Evolutionary conservation across 2,329 filamentous ascomycete genomes (phyloP), one percentile per base, ranked within the genome.

Genomic region (Hypoxylon sp.): DNA sequence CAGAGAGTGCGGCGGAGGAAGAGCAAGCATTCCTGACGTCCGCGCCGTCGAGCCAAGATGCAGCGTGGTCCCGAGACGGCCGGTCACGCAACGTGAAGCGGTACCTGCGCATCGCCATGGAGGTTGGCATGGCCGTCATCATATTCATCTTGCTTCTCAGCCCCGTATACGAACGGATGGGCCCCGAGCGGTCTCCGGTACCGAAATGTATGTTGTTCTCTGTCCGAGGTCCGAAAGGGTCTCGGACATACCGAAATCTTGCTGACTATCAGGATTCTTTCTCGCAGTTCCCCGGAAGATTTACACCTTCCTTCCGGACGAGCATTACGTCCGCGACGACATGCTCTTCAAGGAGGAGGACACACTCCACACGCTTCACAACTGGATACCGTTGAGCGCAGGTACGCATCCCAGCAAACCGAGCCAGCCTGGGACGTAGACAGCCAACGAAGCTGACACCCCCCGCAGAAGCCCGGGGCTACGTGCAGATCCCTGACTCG

Each of bases 381-480:
- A 68, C 64, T 75, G 73, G 73, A 69, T 75, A 33, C 69, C 69
- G 13, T 51, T 75, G 27, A 75, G 73, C 43, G 67, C 71, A 53
- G 69, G 68, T 70, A 65, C 1, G 62, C 31, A 17, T 17, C 18
- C 9, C 29, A 18, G 6, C 26, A 1, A 31, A 11, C 8, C 13
- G n/a, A 17, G 2, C 24, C 27, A 10, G 8, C 4, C 9, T 9
- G 15, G 2, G 4, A 35, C 13, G 17, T 13, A 35, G 3, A 15
- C 1, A 27, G 29, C n/a, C n/a, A 21, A 18, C 20, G n/a, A 13
- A 11, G n/a, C 27, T 50, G 40, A 53, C n/a, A 2, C 10, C 11
- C 2, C 35, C 31, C 4, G 7, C 54, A 73, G 70, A 62, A 4
- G 70, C 68, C 5, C 64, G 73, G 47, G 73, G 73, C 11, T 75